Evolutionary conservation across 805 yeast genomes (phyloP).

Genomic region (Monosporozyma servazzii): DNA sequence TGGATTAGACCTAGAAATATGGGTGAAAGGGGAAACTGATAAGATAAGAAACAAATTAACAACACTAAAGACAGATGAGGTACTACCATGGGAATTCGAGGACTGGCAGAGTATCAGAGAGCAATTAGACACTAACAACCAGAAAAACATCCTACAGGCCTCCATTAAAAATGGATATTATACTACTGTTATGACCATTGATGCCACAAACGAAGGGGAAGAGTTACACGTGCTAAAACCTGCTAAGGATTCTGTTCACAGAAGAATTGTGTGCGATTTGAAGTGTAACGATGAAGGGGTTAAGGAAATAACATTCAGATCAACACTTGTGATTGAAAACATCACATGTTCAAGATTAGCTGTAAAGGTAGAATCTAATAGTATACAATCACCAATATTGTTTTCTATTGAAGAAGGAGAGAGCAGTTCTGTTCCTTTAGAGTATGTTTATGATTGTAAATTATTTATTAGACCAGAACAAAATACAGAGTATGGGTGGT

Average conservation of each 20-base stretch:
- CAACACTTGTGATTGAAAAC: constrained; percentile 65
- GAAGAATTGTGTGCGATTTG: constrained; percentile 65
- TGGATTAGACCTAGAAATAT: constrained; percentile 69
- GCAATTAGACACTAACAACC: constrained; percentile 55
- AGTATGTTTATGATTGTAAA: constrained; percentile 48
- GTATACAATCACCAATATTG: constrained; percentile 24
- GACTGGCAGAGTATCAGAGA: constrained; percentile 89
- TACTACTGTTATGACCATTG: constrained; percentile 43
- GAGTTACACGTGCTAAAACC: constrained; percentile 62
- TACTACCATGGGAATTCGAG: constrained; percentile 81
- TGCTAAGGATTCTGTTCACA: constrained; percentile 51
- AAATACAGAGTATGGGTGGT: constrained; percentile 56
- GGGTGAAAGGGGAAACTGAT: constrained; percentile 51
- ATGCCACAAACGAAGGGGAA: constrained; percentile 79
- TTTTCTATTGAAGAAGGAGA: constrained; percentile 45
- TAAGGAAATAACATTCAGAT: constrained; percentile 66
- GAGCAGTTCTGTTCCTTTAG: constrained; percentile 64
- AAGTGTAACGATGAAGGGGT: constrained; percentile 64
- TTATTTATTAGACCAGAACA: constrained; percentile 53
- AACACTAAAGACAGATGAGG: constrained; percentile 38
- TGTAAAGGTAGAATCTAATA: constrained; percentile 28
- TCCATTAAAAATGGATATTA: constrained; percentile 48
- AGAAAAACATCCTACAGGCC: constrained; percentile 55
- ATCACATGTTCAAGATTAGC: constrained; percentile 52
- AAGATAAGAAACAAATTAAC: constrained; percentile 24